Base-by-base conservation (phyloP, 441 rosid genomes). In the Pelargonium hybrid region DNA sequence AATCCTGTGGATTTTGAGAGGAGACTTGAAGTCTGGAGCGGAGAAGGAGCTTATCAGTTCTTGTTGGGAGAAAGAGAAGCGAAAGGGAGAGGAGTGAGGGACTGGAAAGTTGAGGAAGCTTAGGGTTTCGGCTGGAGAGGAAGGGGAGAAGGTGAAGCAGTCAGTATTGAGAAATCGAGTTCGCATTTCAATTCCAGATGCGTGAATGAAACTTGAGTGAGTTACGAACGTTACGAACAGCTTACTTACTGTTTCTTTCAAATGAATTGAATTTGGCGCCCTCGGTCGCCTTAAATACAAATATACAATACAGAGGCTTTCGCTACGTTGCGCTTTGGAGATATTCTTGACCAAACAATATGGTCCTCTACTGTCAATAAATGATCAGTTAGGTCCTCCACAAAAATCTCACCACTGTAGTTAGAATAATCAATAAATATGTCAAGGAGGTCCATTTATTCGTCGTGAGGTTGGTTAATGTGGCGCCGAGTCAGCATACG, bases 151-250 rank as follows among this genome's bases (percentile, higher is more conserved):
- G 59, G 62, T 41, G 84, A 90, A 86, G 84, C 82, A 82, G 73
- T 91, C 90, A 67, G 69, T 77, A 71, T 74, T 81, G 75, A 87
- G 89, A 77, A 87, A 90, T 76, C 92, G 92, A 81, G 86, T 81
- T 81, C 93, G 87, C 98, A 92, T 92, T 66, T 57, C 75, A 61
- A 26, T 43, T 43, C 47, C 65, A 7, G 63, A 4, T 66, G 37
- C 37, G 37, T 31, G 37, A 31, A 31, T 5, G 37, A 31, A 31
- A 37, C 9, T 18, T 21, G 52, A 18, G 43, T 14, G 37, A 5
- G 15, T 13, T 31, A 50, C 31, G 17, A 26, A 67, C 43, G n/a
- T n/a, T n/a, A n/a, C n/a, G n/a, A n/a, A n/a, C n/a, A n/a, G n/a
- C n/a, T n/a, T 9, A 41, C 37, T 31, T 14, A 26, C 4, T 11